phyloP scores from a whole-genome alignment of 1,284 basidiomycete genomes.

The Fomitopsis pinicola region DNA sequence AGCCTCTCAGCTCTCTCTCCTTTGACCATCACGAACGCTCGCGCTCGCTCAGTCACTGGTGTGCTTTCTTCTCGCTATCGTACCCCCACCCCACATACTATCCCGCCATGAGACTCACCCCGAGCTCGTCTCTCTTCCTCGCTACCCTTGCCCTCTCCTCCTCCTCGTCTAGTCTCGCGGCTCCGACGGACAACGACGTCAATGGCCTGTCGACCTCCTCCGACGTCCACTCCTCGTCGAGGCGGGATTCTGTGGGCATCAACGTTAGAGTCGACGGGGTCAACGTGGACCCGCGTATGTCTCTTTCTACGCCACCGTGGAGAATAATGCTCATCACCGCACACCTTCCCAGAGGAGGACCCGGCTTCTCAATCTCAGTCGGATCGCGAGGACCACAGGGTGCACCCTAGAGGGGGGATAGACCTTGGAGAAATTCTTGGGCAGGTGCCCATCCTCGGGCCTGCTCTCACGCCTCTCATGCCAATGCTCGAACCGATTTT shows the following conservation, averaged over 20 bases:
- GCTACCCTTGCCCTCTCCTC: slow-evolving; percentile 31
- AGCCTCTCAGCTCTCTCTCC: slow-evolving; percentile 15
- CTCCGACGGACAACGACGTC: slow-evolving; percentile 19
- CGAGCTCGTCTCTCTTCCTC: slow-evolving; percentile 33
- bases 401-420: not conserved
- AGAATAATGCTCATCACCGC: not conserved
- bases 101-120: slow-evolving; percentile 33
- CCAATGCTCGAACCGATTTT: not conserved
- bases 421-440: not conserved
- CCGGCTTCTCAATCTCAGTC: not conserved
- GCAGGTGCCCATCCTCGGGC: slow-evolving; percentile 12
- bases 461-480: not conserved
- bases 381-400: not conserved
- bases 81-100: slow-evolving; percentile 22
- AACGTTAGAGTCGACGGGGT: not conserved
- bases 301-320: too few species aligned
- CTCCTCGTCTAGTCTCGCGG: slow-evolving; percentile 20
- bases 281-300: not conserved
- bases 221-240: not conserved
- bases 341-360: not conserved
- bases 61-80: slow-evolving; percentile 19
- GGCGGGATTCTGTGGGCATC: not conserved
- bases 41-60: slow-evolving; percentile 12
- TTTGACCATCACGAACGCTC: slow-evolving; percentile 18
- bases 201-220: slow-evolving; percentile 11